Conservation (phyloP, 2,329 filamentous ascomycete genomes). For the Aspergillus floridensis region DNA sequence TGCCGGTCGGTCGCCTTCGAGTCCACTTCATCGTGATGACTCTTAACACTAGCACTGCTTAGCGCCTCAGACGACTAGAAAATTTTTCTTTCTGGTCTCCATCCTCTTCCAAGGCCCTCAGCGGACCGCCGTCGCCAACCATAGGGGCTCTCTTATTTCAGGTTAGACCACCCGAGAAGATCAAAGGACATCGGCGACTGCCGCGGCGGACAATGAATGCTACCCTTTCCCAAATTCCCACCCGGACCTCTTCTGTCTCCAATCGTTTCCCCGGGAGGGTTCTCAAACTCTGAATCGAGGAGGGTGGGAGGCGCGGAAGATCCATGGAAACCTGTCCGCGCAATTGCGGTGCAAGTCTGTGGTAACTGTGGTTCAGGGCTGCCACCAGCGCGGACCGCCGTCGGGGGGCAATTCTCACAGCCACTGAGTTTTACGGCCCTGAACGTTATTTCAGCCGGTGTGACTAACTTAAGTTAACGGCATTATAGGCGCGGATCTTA, state of each 20-base stretch:
- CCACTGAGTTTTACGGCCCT: background rate
- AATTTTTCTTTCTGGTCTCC: background rate
- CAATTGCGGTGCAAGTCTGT: background rate
- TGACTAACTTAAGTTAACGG: background rate
- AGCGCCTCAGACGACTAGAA: slow-evolving; percentile 2
- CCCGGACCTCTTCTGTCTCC: background rate
- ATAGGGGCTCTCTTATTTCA: background rate
- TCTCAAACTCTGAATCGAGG: background rate
- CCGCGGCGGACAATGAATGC: background rate
- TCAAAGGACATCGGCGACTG: slow-evolving; percentile 6
- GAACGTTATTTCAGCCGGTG: background rate
- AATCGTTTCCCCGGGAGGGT: background rate
- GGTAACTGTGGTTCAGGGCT: background rate
- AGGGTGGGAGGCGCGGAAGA: background rate
- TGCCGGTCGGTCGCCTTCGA: background rate
- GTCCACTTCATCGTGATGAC: slow-evolving; percentile 1
- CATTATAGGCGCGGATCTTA: background rate
- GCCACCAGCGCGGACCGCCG: background rate
- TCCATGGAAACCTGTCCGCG: background rate
- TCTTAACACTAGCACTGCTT: background rate
- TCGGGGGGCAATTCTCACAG: background rate
- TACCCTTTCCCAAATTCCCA: background rate
- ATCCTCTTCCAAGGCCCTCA: background rate
- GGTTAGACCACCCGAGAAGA: background rate
- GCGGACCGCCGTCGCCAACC: background rate